Evolutionary conservation across 257 asterid genomes (phyloP).

Genomic region (Solanum appendiculatum): DNA sequence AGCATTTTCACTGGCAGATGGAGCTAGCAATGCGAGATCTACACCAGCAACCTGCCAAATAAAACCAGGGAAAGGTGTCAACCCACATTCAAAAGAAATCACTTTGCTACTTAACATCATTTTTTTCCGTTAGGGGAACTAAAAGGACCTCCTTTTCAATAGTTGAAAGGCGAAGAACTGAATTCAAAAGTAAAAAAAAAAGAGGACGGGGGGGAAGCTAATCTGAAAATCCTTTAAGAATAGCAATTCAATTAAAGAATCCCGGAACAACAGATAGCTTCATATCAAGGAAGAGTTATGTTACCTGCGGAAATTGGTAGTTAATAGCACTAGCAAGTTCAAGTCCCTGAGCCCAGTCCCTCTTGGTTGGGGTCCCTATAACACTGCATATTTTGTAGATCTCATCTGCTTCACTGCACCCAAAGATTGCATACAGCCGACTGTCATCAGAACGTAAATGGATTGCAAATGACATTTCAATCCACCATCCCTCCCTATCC

Average conservation of each 20-base stretch:
- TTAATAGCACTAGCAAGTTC: conserved; percentile 73
- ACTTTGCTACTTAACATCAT: not conserved
- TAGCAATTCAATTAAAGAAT: not conserved
- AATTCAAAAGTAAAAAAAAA: not conserved
- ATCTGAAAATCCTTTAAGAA: not conserved
- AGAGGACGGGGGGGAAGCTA: not conserved
- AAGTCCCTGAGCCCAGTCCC: conserved; percentile 72
- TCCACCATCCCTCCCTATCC: not conserved
- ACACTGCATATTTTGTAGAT: conserved; percentile 84
- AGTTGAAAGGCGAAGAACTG: not conserved
- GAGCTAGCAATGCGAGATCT: conserved; percentile 46
- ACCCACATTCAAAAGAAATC: not conserved
- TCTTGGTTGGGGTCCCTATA: conserved; percentile 68
- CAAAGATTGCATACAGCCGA: not conserved
- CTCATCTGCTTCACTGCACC: conserved; percentile 87
- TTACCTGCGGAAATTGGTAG: conserved; percentile 77
- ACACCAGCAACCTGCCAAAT: conserved; percentile 20
- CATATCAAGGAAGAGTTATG: not conserved
- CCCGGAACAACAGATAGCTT: not conserved
- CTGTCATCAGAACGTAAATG: not conserved
- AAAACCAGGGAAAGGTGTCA: not conserved
- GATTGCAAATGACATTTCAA: not conserved
- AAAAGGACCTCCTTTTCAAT: not conserved
- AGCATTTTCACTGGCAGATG: conserved; percentile 57
- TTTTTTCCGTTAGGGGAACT: not conserved